These are phyloP conservation scores for Daldinia sp. DNA, from an alignment of 2,329 filamentous ascomycete species.

Conservation along the genomic window DNA sequence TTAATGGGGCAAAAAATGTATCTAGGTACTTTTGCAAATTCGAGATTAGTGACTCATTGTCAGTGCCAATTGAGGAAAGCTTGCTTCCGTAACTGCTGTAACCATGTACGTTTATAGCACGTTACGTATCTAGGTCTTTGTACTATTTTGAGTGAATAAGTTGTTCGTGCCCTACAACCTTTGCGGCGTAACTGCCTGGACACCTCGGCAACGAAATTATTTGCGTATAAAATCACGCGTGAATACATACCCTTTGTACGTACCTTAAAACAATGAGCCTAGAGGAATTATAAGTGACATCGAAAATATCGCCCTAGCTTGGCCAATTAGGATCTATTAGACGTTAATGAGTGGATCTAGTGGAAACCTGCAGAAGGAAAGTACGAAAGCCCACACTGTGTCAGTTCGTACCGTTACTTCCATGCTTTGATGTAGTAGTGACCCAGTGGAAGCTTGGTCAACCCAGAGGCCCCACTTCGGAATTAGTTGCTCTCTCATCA, in stretches of 20 bases:
- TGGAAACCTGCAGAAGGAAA: slow-evolving; percentile 24
- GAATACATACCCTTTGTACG: neutral
- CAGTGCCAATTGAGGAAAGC: neutral
- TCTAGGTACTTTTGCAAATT: no score
- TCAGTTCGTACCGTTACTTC: slow-evolving; percentile 30
- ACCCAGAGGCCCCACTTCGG: slow-evolving; percentile 31
- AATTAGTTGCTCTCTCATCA: slow-evolving; percentile 35
- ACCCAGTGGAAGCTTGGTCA: slow-evolving; percentile 33
- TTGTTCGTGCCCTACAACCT: neutral
- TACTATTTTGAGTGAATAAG: neutral
- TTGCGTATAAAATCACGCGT: neutral
- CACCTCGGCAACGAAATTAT: neutral
- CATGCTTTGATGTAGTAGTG: no score
- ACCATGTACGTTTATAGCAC: neutral
- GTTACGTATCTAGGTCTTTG: no score
- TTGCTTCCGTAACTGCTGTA: neutral
- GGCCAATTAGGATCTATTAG: slow-evolving; percentile 29
- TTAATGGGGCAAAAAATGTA: neutral
- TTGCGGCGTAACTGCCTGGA: neutral
- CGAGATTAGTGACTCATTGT: neutral
- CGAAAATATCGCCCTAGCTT: slow-evolving; percentile 21
- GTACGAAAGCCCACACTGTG: slow-evolving; percentile 29
- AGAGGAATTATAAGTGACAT: slow-evolving; percentile 13
- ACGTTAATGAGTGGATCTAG: slow-evolving; percentile 6
- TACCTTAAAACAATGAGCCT: slow-evolving; percentile 7